Conservation (phyloP, 768 basidiomycete species). For the Boletus barrowsii region DNA sequence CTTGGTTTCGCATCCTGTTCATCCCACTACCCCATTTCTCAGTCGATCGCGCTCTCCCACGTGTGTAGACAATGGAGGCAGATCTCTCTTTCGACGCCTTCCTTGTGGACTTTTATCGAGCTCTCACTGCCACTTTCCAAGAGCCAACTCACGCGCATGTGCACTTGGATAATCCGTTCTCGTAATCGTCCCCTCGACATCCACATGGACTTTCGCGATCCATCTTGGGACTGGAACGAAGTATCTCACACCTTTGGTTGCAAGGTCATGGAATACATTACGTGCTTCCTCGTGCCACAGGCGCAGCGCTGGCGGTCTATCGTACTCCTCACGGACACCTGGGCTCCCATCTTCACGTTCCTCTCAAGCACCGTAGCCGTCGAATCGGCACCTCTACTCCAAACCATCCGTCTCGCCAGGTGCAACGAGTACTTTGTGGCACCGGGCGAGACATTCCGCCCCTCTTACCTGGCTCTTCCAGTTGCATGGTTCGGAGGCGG, state of each 20-base stretch:
- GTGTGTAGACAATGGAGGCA: conserved; percentile 51
- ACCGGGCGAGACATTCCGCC: conserved; percentile 43
- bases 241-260: conserved; percentile 42
- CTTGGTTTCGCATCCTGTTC: conserved; percentile 32
- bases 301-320: conserved; percentile 45
- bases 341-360: conserved; percentile 55
- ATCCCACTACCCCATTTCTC: conserved; percentile 23
- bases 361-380: conserved; percentile 39
- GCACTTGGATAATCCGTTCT: conserved; percentile 45
- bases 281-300: conserved; percentile 45
- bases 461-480: conserved; percentile 37
- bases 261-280: conserved; percentile 43
- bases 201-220: conserved; percentile 57
- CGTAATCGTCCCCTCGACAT: conserved; percentile 45
- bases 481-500: conserved; percentile 43
- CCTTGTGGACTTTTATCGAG: conserved; percentile 51
- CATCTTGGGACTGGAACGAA: conserved; percentile 51
- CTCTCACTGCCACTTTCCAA: conserved; percentile 43
- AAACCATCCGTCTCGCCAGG: conserved; percentile 44
- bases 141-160: conserved; percentile 36
- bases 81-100: conserved; percentile 42
- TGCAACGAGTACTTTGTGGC: conserved; percentile 58
- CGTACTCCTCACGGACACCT: conserved; percentile 57
- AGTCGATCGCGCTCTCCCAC: conserved; percentile 40
- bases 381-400: conserved; percentile 36